These are phyloP conservation scores for Globisporangium echinulatum DNA, from an alignment of 352 stramenopile genomes.

Conservation along the genomic window DNA sequence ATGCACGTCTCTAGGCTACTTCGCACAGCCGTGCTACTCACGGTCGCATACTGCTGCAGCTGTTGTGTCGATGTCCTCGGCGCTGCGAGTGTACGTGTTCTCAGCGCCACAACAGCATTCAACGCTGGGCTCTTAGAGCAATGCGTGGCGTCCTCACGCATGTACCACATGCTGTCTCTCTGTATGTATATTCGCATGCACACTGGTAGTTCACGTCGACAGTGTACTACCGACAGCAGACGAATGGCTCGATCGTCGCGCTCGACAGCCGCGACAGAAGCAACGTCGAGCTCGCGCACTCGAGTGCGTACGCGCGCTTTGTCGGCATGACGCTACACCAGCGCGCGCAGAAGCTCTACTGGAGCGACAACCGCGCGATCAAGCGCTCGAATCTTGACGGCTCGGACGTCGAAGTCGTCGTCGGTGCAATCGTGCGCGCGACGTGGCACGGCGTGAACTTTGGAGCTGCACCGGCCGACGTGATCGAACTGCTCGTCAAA, in stretches of 20 bases:
- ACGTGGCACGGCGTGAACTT: conserved; percentile 61
- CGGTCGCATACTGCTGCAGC: too few relatives aligned
- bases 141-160: too few relatives aligned
- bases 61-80: too few relatives aligned
- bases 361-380: conserved; percentile 51
- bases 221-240: conserved; percentile 57
- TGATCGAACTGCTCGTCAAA: conserved; percentile 35
- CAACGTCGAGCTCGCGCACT: conserved; percentile 28
- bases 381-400: conserved; percentile 17
- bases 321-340: conserved; percentile 38
- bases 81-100: too few relatives aligned
- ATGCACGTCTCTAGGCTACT: too few relatives aligned
- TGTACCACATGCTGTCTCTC: too few relatives aligned
- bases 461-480: conserved; percentile 16
- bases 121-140: too few relatives aligned
- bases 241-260: conserved; percentile 45
- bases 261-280: conserved; percentile 33
- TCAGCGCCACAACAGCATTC: too few relatives aligned
- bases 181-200: not conserved
- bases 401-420: conserved; percentile 12
- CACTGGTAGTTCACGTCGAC: conserved; percentile 28
- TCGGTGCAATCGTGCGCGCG: conserved; percentile 37
- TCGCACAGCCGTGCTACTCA: too few relatives aligned
- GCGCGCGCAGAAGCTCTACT: conserved; percentile 30
- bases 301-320: conserved; percentile 33